Base-by-base conservation (phyloP, 768 basidiomycete genomes). In the Phallus indusiatus region DNA sequence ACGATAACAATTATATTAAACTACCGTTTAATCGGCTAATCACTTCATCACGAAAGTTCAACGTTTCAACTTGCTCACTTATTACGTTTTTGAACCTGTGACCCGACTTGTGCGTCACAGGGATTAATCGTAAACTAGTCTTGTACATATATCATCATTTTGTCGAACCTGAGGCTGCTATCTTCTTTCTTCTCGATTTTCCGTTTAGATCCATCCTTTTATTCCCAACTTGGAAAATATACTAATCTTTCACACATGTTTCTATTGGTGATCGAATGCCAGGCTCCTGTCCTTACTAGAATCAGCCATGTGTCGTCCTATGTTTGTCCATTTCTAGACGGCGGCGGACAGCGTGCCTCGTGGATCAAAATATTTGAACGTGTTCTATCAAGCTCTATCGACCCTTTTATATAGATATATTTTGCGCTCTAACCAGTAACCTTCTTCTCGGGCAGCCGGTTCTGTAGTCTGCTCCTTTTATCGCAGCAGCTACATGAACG, bases 321-420 rank as follows among this genome's bases (percentile, higher is more conserved):
- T 20, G 12, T 51, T 12, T 51, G 50, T 51, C 11, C 50, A 51
- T 16, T 22, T 51, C 28, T 17, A 20, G 50, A 51, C 50, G 50
- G 14, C 16, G 53, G n/a, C 36, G 24, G 14, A 16, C 18, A 34
- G 16, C n/a, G 48, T 58, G 56, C 56, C 56, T 58, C 56, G 56
- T 58, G 56, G 46, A 58, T 58, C 56, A 58, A 50, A 58, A 50
- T 36, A 33, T 14, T n/a, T 47, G 12, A 20, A 55, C 28, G 46
- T 37, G 54, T 53, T n/a, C 52, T 53, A 18, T 53, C 16, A 28
- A 28, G n/a, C 46, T 35, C 35, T 37, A 35, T 55, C 46, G 54
- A 28, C 22, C 33, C 54, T 37, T 17, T 35, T 47, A 47, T 42
- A 56, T n/a, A 18, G 4, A 20, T 50, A n/a, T 49, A 20, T 34